These are phyloP conservation scores for Escallonia rubra DNA, from an alignment of 129 eudicot species.

Conservation along the genomic window DNA sequence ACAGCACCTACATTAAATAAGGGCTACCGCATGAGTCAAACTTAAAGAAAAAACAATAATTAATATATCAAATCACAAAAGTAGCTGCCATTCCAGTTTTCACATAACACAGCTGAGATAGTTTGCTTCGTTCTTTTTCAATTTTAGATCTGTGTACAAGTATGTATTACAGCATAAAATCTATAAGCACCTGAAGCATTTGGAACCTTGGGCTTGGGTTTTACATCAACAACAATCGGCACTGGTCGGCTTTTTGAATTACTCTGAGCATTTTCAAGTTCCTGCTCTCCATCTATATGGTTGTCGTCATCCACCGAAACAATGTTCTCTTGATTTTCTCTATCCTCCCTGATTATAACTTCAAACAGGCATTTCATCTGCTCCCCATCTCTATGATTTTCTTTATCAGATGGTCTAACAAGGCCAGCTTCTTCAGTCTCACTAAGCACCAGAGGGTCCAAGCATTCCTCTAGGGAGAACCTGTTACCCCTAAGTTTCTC, in stretches of 20 bases:
- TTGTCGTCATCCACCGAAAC: conserved; percentile 13
- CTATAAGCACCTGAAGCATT: conserved; percentile 30
- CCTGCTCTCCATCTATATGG: conserved; percentile 22
- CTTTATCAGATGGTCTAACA: conserved; percentile 13
- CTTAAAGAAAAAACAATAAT: too few relatives aligned
- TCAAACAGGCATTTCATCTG: conserved; percentile 6
- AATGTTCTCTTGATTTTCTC: conserved; percentile 2
- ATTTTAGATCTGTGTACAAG: not conserved
- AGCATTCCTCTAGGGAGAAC: conserved; percentile 39
- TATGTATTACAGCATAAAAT: not conserved
- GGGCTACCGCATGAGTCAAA: not conserved
- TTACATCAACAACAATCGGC: conserved; percentile 33
- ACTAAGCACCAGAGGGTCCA: conserved; percentile 43
- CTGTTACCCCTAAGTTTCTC: conserved; percentile 32
- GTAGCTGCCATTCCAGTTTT: not conserved
- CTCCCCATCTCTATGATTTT: conserved; percentile 19
- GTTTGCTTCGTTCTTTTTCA: not conserved
- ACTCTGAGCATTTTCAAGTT: conserved; percentile 24
- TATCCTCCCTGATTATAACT: conserved; percentile 19
- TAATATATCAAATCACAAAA: not conserved
- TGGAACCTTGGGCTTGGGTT: conserved; percentile 48
- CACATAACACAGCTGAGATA: not conserved
- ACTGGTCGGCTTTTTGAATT: conserved; percentile 19
- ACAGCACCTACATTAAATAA: conserved; percentile 30
- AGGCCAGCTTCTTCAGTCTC: conserved; percentile 29